Conservation (phyloP, 73 alveolate species). For the Paramecium octaurelia region DNA sequence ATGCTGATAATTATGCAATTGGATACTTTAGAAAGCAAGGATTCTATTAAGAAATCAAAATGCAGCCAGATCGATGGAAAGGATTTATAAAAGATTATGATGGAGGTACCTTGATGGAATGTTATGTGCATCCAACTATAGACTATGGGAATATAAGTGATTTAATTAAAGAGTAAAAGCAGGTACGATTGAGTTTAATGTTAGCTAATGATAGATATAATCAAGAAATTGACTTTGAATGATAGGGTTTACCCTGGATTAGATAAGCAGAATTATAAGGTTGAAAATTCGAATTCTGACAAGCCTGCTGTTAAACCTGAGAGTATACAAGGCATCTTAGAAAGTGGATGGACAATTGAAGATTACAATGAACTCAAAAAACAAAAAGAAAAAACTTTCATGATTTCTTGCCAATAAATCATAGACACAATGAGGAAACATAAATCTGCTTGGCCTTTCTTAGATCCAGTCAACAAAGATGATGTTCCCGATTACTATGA, state of each 20-base stretch:
- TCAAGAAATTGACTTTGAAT: conserved; percentile 58
- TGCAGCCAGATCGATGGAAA: conserved; percentile 84
- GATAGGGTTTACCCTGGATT: conserved; percentile 64
- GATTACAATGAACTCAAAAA: conserved; percentile 74
- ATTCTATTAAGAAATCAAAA: conserved; percentile 73
- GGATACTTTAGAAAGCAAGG: conserved; percentile 96
- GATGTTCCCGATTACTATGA: conserved; percentile 92
- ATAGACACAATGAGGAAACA: conserved; percentile 62
- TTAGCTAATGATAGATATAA: conserved; percentile 56
- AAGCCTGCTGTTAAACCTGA: conserved; percentile 44
- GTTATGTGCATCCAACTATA: conserved; percentile 75
- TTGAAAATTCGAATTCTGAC: conserved; percentile 52
- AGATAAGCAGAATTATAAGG: conserved; percentile 55
- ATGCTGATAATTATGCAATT: conserved; percentile 96
- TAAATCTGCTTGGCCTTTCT: conserved; percentile 78
- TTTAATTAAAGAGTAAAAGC: conserved; percentile 74
- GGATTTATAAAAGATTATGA: conserved; percentile 96
- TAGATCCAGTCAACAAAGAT: conserved; percentile 85
- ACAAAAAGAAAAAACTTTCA: conserved; percentile 82
- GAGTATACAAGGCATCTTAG: conserved; percentile 79
- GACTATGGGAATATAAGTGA: conserved; percentile 79
- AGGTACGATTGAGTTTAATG: conserved; percentile 53
- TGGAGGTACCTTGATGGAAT: conserved; percentile 95
- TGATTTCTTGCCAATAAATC: conserved; percentile 51
- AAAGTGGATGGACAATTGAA: conserved; percentile 86